These are phyloP conservation scores for Phaffomyces opuntiae DNA, from an alignment of 805 yeast genomes.

Conservation along the genomic window DNA sequence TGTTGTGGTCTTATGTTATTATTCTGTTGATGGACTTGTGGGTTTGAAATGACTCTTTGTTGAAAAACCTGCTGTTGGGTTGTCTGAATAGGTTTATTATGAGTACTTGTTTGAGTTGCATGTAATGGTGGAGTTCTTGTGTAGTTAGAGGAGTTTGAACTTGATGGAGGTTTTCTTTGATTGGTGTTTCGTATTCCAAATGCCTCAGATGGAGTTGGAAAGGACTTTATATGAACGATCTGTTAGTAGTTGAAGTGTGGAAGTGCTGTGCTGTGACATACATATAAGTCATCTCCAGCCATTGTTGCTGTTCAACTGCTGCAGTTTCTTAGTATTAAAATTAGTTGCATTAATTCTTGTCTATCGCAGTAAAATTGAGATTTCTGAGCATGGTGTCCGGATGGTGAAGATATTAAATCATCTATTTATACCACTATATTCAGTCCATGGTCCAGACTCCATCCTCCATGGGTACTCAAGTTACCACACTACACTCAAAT, in stretches of 20 bases:
- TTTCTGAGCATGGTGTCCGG: too few relatives aligned
- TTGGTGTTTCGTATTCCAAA: constrained; percentile 16
- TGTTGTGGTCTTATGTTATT: constrained; percentile 1
- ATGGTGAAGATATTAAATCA: too few relatives aligned
- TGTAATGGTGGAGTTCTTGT: background rate
- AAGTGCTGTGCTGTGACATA: constrained; percentile 4
- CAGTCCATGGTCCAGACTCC: too few relatives aligned
- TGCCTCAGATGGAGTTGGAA: constrained; percentile 26
- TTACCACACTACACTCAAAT: background rate
- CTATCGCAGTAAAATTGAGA: background rate
- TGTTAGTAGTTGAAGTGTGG: background rate
- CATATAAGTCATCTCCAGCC: constrained; percentile 24
- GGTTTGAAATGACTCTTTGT: constrained; percentile 2
- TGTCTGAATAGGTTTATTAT: background rate
- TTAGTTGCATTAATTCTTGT: background rate
- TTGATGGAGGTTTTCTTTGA: constrained; percentile 6
- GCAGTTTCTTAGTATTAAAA: too few relatives aligned
- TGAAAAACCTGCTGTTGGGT: background rate
- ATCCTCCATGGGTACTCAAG: too few relatives aligned
- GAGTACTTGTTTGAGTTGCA: background rate
- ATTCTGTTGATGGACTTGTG: background rate
- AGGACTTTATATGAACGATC: constrained; percentile 12
- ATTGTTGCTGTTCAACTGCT: constrained; percentile 2
- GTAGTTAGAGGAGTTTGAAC: background rate
- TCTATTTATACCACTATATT: too few relatives aligned